These are phyloP conservation scores for Exophiala sideris DNA, from an alignment of 2,329 filamentous ascomycete genomes.

Conservation along the genomic window DNA sequence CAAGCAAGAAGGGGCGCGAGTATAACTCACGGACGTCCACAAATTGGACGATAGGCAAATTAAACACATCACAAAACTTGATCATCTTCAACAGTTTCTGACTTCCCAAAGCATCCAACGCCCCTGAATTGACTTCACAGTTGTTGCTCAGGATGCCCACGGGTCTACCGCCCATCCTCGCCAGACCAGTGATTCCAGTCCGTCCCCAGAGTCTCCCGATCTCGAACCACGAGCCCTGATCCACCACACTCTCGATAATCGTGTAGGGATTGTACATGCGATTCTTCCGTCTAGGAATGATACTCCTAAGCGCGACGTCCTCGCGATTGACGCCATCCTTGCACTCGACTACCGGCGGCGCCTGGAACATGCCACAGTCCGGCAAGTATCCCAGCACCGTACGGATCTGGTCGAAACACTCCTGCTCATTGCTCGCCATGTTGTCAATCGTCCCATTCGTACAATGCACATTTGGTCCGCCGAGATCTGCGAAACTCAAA, in stretches of 20 bases:
- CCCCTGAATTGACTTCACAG: constrained; percentile 60
- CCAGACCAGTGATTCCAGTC: constrained; percentile 60
- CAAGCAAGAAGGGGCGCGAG: neutral
- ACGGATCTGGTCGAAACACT: constrained; percentile 60
- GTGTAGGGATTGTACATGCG: constrained; percentile 60
- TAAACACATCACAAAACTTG: constrained; percentile 64
- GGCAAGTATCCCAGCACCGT: constrained; percentile 58
- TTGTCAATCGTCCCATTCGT: constrained; percentile 67
- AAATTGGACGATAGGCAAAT: constrained; percentile 62
- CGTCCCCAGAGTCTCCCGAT: constrained; percentile 62
- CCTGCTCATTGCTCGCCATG: constrained; percentile 57
- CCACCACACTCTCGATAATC: constrained; percentile 58
- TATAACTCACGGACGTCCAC: constrained; percentile 53
- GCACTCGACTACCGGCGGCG: constrained; percentile 49
- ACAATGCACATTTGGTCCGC: constrained; percentile 60
- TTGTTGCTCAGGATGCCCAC: constrained; percentile 60
- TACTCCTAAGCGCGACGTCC: constrained; percentile 50
- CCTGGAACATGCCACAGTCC: constrained; percentile 50
- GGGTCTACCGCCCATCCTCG: constrained; percentile 54
- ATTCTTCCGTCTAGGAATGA: constrained; percentile 57
- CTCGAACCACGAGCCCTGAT: constrained; percentile 58
- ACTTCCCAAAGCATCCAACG: constrained; percentile 58
- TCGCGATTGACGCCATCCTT: constrained; percentile 51
- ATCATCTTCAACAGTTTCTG: constrained; percentile 60
- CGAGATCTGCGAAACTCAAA: constrained; percentile 56